A percentile compares a stretch with the other conserved stretches of the same genome.
phyloP scores from a whole-genome alignment of 129 eudicot genomes.

The Solidago caesia region DNA sequence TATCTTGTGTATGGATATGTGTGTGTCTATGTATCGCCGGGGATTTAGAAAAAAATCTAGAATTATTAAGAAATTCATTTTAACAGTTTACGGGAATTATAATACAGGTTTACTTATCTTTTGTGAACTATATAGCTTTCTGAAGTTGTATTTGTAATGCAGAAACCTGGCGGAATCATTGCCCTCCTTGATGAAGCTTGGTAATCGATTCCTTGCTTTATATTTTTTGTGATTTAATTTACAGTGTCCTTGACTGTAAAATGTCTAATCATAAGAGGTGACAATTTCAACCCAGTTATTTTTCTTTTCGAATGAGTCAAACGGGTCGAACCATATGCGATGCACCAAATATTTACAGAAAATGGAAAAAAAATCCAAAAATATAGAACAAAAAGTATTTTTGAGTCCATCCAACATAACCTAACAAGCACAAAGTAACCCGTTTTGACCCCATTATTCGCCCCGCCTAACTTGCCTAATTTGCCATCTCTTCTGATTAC shows the following conservation, averaged over 20 bases:
- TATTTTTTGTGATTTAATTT: neutral
- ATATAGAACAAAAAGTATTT: no score
- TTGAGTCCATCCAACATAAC: no score
- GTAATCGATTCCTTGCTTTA: slow-evolving; percentile 38
- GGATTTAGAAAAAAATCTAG: no score
- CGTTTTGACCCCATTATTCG: no score
- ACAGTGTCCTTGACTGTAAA: neutral
- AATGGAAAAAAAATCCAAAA: no score
- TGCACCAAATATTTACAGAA: neutral
- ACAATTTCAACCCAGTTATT: neutral
- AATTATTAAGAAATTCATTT: no score
- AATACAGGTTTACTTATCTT: neutral
- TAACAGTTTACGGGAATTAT: neutral
- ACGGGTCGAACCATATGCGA: neutral
- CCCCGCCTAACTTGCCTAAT: neutral
- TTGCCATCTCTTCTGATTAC: slow-evolving; percentile 6
- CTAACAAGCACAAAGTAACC: no score
- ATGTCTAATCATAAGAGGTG: neutral
- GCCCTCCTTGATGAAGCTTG: slow-evolving; percentile 99
- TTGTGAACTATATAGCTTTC: slow-evolving; percentile 16
- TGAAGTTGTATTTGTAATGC: slow-evolving; percentile 34
- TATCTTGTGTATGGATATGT: neutral
- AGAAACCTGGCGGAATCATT: slow-evolving; percentile 98
- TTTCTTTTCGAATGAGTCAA: neutral
- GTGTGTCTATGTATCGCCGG: neutral